Percentiles rank a stretch among this genome's conserved stretches.
Evolutionary conservation across 2,329 filamentous ascomycete species (phyloP).

Genomic region (Aureobasidium melanogenum): DNA sequence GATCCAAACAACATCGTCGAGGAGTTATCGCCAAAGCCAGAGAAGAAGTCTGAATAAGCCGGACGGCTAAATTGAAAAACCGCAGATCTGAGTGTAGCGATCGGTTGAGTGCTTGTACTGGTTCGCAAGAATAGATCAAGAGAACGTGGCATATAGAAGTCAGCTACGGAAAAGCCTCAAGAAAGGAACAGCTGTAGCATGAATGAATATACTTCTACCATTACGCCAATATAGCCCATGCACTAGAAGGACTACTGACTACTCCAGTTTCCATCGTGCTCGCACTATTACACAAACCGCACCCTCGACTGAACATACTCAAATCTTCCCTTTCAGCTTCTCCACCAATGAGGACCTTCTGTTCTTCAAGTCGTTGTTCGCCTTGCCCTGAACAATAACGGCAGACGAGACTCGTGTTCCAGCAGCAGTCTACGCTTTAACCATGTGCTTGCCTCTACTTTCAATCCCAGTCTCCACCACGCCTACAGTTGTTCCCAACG

Average conservation of each 20-base stretch:
- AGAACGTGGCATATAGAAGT: neutral
- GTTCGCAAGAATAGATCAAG: neutral
- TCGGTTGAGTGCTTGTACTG: neutral
- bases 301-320: neutral
- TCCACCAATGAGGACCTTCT: neutral
- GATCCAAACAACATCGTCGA: slow-evolving; percentile 54
- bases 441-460: neutral
- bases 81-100: neutral
- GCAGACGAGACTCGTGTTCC: neutral
- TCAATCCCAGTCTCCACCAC: neutral
- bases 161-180: too few species aligned
- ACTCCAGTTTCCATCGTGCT: neutral
- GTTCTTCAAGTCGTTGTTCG: neutral
- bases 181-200: neutral
- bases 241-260: neutral
- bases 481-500: neutral
- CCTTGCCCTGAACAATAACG: neutral
- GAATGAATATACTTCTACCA: neutral
- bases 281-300: neutral
- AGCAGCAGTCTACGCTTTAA: slow-evolving; percentile 3
- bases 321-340: neutral
- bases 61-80: neutral
- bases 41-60: slow-evolving; percentile 14
- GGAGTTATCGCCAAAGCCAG: slow-evolving; percentile 38
- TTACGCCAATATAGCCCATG: neutral